Evolutionary conservation across 345 rosid species (phyloP).

Genomic region (Pistacia atlantica): DNA sequence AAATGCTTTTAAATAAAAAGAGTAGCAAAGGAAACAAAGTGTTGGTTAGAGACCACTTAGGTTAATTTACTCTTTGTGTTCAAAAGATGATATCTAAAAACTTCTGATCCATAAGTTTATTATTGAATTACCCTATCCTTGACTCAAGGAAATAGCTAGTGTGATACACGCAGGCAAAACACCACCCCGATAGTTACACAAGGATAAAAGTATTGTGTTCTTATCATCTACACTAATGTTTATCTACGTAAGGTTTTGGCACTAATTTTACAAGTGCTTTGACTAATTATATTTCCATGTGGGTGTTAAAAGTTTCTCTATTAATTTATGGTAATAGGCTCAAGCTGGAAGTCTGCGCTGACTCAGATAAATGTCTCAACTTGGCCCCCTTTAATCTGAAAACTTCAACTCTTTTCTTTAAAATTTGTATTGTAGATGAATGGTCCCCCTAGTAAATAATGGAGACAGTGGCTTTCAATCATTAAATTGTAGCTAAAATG

Average conservation of each 20-base stretch:
- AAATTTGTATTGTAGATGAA: not conserved
- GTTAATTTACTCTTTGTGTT: no score
- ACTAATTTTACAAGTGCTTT: slow-evolving; percentile 8
- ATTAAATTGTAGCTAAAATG: not conserved
- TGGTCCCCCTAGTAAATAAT: slow-evolving; percentile 4
- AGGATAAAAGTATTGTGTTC: not conserved
- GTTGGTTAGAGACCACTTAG: not conserved
- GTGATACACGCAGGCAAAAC: slow-evolving; percentile 3
- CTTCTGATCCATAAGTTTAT: not conserved
- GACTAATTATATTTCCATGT: not conserved
- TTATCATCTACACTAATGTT: not conserved
- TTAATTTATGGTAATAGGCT: not conserved
- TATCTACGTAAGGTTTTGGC: slow-evolving; percentile 9
- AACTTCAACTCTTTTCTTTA: slow-evolving; percentile 12
- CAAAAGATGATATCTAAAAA: not conserved
- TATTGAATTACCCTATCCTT: not conserved
- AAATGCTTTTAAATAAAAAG: not conserved
- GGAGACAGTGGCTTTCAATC: slow-evolving; percentile 11
- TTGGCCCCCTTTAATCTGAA: slow-evolving; percentile 10
- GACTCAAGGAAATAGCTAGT: not conserved
- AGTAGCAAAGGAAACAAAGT: not conserved
- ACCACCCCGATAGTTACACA: not conserved
- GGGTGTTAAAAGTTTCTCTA: not conserved
- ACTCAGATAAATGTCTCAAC: slow-evolving; percentile 5
- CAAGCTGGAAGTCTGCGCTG: slow-evolving; percentile 20